Percentiles rank a stretch among this genome's conserved stretches.
Evolutionary conservation across 805 yeast species (phyloP).

Genomic region (Wickerhamomyces chambardii): DNA sequence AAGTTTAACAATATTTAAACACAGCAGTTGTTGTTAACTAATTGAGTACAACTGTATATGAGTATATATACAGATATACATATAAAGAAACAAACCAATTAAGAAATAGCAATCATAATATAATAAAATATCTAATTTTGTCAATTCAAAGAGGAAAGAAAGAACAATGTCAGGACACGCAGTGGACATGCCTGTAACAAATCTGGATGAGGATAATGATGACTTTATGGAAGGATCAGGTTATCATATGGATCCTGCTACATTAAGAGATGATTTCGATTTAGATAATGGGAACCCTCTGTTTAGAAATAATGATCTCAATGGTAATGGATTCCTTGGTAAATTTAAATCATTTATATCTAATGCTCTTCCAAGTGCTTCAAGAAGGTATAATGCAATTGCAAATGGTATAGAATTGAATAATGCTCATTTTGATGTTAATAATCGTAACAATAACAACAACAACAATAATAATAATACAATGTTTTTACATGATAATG

Average conservation of each 20-base stretch:
- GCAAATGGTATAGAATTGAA: constrained; percentile 16
- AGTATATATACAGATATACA: too few relatives aligned
- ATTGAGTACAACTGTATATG: too few relatives aligned
- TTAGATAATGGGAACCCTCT: constrained; percentile 4
- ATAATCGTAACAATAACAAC: too few relatives aligned
- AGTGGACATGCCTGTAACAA: constrained; percentile 47
- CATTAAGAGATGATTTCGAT: constrained; percentile 17
- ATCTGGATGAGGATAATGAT: constrained; percentile 35
- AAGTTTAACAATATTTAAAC: too few relatives aligned
- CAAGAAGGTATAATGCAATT: not conserved
- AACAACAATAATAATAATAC: not conserved
- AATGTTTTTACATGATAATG: constrained; percentile 6
- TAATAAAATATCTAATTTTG: too few relatives aligned
- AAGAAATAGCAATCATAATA: too few relatives aligned
- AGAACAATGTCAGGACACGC: constrained; percentile 16
- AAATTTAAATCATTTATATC: constrained; percentile 1
- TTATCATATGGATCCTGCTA: constrained; percentile 14
- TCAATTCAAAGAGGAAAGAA: too few relatives aligned
- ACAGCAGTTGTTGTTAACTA: too few relatives aligned
- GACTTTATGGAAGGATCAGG: constrained; percentile 14
- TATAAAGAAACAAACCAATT: too few relatives aligned
- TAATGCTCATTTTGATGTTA: not conserved
- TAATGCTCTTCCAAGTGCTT: too few relatives aligned
- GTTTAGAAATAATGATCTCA: constrained; percentile 1
- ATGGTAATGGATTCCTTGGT: constrained; percentile 1